Percentiles rank a stretch among this genome's conserved stretches.
These are phyloP conservation scores for Eutypella sp. DNA, from an alignment of 2,329 filamentous ascomycete species.

Conservation along the genomic window DNA sequence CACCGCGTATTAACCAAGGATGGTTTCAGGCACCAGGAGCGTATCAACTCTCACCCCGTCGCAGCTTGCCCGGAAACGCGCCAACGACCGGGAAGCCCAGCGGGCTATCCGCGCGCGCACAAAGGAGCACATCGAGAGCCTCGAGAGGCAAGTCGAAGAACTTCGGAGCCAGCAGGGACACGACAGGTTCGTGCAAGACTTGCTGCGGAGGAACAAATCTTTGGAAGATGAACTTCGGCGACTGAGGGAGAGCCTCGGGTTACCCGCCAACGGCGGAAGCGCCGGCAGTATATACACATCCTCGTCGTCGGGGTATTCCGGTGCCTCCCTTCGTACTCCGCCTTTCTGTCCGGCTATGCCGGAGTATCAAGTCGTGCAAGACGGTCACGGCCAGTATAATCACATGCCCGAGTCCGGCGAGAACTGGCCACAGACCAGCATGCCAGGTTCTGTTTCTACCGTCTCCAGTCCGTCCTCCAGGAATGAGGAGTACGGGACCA, in stretches of 20 bases:
- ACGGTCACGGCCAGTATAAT: constrained; percentile 28
- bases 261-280: constrained; percentile 24
- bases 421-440: constrained; percentile 37
- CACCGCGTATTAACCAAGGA: too few species aligned
- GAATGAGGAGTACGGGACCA: constrained; percentile 41
- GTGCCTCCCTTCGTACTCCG: constrained; percentile 39
- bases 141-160: constrained; percentile 72
- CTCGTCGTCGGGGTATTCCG: constrained; percentile 22
- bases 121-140: constrained; percentile 75
- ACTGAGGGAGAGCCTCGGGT: constrained; percentile 40
- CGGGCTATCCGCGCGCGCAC: constrained; percentile 81
- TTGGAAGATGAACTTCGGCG: constrained; percentile 49
- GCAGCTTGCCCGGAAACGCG: constrained; percentile 83
- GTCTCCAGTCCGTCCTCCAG: constrained; percentile 48
- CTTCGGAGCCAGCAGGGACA: constrained; percentile 49
- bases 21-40: constrained; percentile 65
- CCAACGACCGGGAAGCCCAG: constrained; percentile 88
- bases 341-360: constrained; percentile 36
- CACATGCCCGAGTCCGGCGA: constrained; percentile 39
- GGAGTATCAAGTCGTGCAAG: constrained; percentile 39
- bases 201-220: constrained; percentile 46
- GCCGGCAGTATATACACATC: constrained; percentile 18
- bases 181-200: constrained; percentile 47
- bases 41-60: constrained; percentile 84
- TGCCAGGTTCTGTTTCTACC: constrained; percentile 42